phyloP scores from a whole-genome alignment of 805 yeast genomes.

The Pichia paraexigua region DNA sequence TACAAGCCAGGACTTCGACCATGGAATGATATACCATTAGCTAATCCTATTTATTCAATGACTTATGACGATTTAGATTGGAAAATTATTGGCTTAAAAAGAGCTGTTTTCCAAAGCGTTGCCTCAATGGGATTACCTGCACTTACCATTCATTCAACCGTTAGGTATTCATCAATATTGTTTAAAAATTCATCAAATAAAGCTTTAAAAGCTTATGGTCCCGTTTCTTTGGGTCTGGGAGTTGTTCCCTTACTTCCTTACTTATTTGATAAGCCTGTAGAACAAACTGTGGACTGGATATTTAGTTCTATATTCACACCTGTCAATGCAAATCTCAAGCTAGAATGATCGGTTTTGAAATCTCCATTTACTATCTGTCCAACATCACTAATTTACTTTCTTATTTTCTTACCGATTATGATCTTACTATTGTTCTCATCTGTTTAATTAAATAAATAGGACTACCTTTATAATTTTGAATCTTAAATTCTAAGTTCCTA shows the following conservation, averaged over 20 bases:
- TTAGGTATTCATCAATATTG: constrained; percentile 55
- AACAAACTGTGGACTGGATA: constrained; percentile 51
- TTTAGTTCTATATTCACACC: constrained; percentile 34
- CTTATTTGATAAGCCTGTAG: constrained; percentile 77
- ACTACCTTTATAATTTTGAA: too few relatives aligned
- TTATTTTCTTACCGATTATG: neutral
- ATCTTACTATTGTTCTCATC: too few relatives aligned
- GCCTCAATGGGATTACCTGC: constrained; percentile 89
- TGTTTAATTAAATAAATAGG: too few relatives aligned
- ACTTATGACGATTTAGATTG: constrained; percentile 47
- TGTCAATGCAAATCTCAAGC: neutral
- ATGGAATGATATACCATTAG: constrained; percentile 49
- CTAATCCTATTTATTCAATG: constrained; percentile 16
- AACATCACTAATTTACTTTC: too few relatives aligned
- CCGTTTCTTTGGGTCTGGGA: constrained; percentile 70
- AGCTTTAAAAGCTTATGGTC: constrained; percentile 55
- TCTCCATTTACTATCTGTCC: too few relatives aligned
- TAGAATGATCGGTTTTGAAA: neutral
- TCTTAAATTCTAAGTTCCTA: neutral
- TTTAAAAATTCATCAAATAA: constrained; percentile 46
- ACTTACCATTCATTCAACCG: constrained; percentile 71
- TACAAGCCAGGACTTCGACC: constrained; percentile 55
- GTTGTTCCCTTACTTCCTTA: constrained; percentile 74
- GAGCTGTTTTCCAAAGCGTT: constrained; percentile 73
- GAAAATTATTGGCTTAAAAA: constrained; percentile 53